phyloP scores from a whole-genome alignment of 208 protist species.

The Angomonas deanei region DNA sequence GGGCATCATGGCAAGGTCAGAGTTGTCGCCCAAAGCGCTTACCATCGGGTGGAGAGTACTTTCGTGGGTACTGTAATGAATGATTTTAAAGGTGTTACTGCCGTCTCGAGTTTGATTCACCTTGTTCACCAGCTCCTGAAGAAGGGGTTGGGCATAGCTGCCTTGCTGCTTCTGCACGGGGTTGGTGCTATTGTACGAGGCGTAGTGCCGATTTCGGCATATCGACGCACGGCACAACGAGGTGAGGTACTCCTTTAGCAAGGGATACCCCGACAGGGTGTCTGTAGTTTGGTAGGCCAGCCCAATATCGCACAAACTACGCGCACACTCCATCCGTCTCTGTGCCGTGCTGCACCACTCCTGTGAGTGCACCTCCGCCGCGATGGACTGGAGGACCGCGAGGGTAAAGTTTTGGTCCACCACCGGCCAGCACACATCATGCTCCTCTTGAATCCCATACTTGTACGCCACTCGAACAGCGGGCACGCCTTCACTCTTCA shows the following conservation, averaged over 20 bases:
- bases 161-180: slow-evolving; percentile 37
- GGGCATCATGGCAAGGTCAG: slow-evolving; percentile 32
- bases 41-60: slow-evolving; percentile 46
- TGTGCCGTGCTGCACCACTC: slow-evolving; percentile 21
- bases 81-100: slow-evolving; percentile 29
- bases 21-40: slow-evolving; percentile 36
- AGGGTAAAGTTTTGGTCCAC: slow-evolving; percentile 17
- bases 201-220: slow-evolving; percentile 16
- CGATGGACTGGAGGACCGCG: slow-evolving; percentile 16
- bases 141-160: slow-evolving; percentile 39
- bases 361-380: slow-evolving; percentile 23
- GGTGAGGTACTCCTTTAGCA: slow-evolving; percentile 23
- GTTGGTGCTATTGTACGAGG: slow-evolving; percentile 41
- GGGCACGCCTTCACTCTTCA: slow-evolving; percentile 24
- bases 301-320: slow-evolving; percentile 48
- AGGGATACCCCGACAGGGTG: slow-evolving; percentile 13
- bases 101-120: slow-evolving; percentile 17
- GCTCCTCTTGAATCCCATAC: slow-evolving; percentile 13
- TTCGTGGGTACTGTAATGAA: slow-evolving; percentile 76
- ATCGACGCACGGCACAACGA: slow-evolving; percentile 26
- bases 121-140: slow-evolving; percentile 39
- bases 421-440: neutral
- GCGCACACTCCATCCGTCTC: slow-evolving; percentile 24
- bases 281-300: slow-evolving; percentile 37
- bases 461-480: slow-evolving; percentile 17